phyloP scores from a whole-genome alignment of 495 filamentous ascomycete species.

The Penicillium atrosanguineum region DNA sequence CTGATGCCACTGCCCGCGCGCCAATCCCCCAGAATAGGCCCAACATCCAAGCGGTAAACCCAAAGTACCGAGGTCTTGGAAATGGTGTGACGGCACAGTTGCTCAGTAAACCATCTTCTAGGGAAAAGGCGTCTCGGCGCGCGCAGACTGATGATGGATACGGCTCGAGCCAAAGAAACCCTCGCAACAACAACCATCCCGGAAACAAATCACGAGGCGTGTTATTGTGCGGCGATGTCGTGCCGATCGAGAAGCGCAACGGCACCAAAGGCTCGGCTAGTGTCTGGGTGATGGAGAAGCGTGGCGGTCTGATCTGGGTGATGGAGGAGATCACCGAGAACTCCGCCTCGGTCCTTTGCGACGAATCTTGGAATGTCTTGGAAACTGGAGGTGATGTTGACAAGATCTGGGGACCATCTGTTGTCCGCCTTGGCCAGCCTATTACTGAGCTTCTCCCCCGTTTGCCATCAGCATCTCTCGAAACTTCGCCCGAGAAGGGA shows the following conservation, averaged over 20 bases:
- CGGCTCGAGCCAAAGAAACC: constrained; percentile 59
- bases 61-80: constrained; percentile 59
- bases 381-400: constrained; percentile 65
- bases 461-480: constrained; percentile 70
- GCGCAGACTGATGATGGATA: constrained; percentile 75
- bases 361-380: constrained; percentile 68
- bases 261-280: constrained; percentile 88
- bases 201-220: constrained; percentile 83
- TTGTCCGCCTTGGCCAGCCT: constrained; percentile 62
- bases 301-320: constrained; percentile 92
- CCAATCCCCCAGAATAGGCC: constrained; percentile 34
- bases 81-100: constrained; percentile 83
- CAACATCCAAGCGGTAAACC: constrained; percentile 38
- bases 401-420: constrained; percentile 76
- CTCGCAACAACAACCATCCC: constrained; percentile 52
- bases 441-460: constrained; percentile 74
- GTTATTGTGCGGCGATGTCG: constrained; percentile 91
- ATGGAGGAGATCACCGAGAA: constrained; percentile 97
- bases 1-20: constrained; percentile 43
- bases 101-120: constrained; percentile 82
- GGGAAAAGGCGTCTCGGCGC: constrained; percentile 54
- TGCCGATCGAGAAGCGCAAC: constrained; percentile 93
- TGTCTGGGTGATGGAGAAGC: constrained; percentile 97
- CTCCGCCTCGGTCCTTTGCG: constrained; percentile 68
- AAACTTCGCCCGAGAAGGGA: constrained; percentile 61